A percentile compares a stretch with the other conserved stretches of the same genome.
These are phyloP conservation scores for Cutaneotrichosporon cutaneum DNA, from an alignment of 1,284 basidiomycete species.

Conservation along the genomic window DNA sequence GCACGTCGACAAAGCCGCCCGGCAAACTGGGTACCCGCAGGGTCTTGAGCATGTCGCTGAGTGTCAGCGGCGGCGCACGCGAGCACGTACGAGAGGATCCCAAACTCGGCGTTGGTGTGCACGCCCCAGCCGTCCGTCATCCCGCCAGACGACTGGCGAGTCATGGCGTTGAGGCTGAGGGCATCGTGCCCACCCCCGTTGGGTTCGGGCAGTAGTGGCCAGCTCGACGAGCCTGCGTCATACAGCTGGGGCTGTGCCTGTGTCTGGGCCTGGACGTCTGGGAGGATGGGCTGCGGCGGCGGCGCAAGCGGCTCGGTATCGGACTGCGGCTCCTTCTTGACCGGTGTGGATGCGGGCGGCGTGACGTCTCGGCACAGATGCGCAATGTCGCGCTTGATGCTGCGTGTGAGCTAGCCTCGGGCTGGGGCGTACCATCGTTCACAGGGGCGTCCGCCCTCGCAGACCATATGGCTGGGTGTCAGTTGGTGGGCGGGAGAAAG, in stretches of 20 bases:
- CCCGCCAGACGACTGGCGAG: not conserved
- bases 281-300: not conserved
- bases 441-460: conserved; percentile 79
- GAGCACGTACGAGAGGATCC: conserved; percentile 22
- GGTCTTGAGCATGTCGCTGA: conserved; percentile 49
- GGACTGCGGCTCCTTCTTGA: conserved; percentile 26
- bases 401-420: conserved; percentile 42
- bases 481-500: conserved; percentile 31
- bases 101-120: conserved; percentile 24
- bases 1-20: conserved; percentile 47
- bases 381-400: conserved; percentile 87
- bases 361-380: conserved; percentile 86
- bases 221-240: conserved; percentile 20
- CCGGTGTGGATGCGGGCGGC: conserved; percentile 53
- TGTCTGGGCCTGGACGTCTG: not conserved
- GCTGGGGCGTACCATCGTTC: conserved; percentile 73
- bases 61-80: not conserved
- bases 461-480: conserved; percentile 65
- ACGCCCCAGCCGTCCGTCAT: conserved; percentile 16
- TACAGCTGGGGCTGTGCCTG: conserved; percentile 12
- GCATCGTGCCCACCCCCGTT: conserved; percentile 13
- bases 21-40: conserved; percentile 48
- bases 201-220: conserved; percentile 44
- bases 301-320: conserved; percentile 4
- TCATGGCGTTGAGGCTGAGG: conserved; percentile 17